phyloP scores from a whole-genome alignment of 805 yeast species.

The Wickerhamomyces tratensis region DNA sequence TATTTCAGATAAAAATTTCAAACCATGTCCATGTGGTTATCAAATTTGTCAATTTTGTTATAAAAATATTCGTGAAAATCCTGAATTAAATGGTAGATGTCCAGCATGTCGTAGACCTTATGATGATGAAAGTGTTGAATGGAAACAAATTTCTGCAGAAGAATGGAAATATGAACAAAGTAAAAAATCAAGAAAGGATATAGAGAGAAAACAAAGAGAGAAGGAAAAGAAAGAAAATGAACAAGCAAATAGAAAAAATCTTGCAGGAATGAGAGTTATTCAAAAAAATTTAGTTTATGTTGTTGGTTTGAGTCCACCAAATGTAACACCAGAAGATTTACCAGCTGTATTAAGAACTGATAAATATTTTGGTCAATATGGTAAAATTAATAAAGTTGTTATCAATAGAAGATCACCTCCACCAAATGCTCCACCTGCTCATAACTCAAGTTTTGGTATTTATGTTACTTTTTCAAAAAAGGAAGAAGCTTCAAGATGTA shows the following conservation, averaged over 20 bases:
- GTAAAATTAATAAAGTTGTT: constrained; percentile 88
- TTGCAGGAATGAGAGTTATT: constrained; percentile 96
- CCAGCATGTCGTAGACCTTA: constrained; percentile 96
- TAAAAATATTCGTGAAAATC: constrained; percentile 91
- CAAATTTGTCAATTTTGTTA: constrained; percentile 98
- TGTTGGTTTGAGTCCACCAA: constrained; percentile 85
- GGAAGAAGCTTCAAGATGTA: constrained; percentile 93
- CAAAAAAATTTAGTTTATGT: constrained; percentile 96
- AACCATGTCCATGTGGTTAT: constrained; percentile 99
- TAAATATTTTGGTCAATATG: constrained; percentile 96
- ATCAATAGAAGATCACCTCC: constrained; percentile 66
- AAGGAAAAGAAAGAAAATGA: constrained; percentile 90
- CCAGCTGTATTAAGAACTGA: constrained; percentile 79
- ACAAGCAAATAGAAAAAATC: constrained; percentile 68
- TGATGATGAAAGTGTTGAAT: constrained; percentile 89
- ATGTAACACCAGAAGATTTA: constrained; percentile 69
- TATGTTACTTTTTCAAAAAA: constrained; percentile 89
- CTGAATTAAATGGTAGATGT: constrained; percentile 91
- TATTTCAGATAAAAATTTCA: constrained; percentile 88
- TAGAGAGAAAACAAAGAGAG: constrained; percentile 76
- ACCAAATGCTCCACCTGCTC: constrained; percentile 12
- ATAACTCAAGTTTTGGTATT: constrained; percentile 79
- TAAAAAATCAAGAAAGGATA: constrained; percentile 72
- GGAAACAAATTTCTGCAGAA: constrained; percentile 73
- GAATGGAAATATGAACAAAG: constrained; percentile 75